Conservation (phyloP, 2,329 filamentous ascomycete species). For the Zasmidium angulare region DNA sequence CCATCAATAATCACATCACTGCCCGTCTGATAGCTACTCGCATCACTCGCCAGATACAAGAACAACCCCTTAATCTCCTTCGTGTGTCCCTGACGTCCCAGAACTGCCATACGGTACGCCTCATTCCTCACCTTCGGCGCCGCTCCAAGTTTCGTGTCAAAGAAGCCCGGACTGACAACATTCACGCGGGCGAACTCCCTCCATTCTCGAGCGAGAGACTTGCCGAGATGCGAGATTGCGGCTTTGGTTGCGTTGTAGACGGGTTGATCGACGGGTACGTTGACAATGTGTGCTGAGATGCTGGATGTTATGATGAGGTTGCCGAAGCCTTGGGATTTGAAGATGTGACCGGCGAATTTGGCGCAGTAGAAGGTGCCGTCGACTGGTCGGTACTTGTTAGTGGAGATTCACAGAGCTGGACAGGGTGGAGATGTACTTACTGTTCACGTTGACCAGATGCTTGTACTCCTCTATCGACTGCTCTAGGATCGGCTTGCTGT, state of each 20-base stretch:
- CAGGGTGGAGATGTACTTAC: conserved; percentile 32
- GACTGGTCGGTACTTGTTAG: conserved; percentile 14
- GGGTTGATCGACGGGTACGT: conserved; percentile 54
- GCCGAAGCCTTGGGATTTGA: conserved; percentile 45
- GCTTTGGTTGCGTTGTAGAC: conserved; percentile 60
- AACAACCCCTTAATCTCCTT: conserved; percentile 37
- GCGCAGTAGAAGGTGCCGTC: conserved; percentile 45
- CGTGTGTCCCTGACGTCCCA: conserved; percentile 42
- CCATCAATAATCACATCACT: conserved; percentile 36
- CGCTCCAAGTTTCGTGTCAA: conserved; percentile 58
- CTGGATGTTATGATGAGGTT: conserved; percentile 51
- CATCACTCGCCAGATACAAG: conserved; percentile 37
- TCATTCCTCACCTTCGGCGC: conserved; percentile 46
- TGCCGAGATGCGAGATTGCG: conserved; percentile 57
- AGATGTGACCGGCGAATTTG: conserved; percentile 43
- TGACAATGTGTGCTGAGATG: conserved; percentile 38
- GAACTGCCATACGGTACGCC: conserved; percentile 50
- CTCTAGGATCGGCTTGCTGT: conserved; percentile 61
- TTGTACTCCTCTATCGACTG: conserved; percentile 53
- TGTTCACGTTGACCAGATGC: conserved; percentile 56
- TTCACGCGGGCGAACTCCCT: conserved; percentile 58
- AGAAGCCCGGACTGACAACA: conserved; percentile 55
- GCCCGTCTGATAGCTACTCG: conserved; percentile 34
- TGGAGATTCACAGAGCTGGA: no score
- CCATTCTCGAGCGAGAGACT: conserved; percentile 58